phyloP scores from a whole-genome alignment of 306 rosid genomes.

The Aeschynomene evenia region DNA sequence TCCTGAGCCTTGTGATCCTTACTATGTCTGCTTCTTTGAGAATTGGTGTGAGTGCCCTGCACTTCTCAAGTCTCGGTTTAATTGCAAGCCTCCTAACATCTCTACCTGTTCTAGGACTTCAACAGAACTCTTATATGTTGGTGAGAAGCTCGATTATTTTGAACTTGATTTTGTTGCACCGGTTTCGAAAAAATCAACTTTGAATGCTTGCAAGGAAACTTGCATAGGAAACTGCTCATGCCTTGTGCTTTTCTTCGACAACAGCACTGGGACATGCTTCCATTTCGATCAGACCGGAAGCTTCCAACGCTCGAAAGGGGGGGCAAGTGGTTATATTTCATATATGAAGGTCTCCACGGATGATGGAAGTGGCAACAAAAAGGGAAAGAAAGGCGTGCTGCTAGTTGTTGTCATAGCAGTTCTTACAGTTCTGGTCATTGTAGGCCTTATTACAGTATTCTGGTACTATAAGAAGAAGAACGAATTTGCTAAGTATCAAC shows the following conservation, averaged over 20 bases:
- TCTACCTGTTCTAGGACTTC: conserved; percentile 54
- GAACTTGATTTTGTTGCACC: conserved; percentile 63
- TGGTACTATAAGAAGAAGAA: conserved; percentile 37
- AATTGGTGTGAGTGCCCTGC: conserved; percentile 79
- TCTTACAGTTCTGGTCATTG: conserved; percentile 40
- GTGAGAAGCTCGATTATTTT: conserved; percentile 61
- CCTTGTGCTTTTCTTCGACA: conserved; percentile 77
- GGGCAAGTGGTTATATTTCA: conserved; percentile 52
- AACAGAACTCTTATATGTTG: conserved; percentile 56
- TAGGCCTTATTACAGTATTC: conserved; percentile 45
- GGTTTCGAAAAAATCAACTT: conserved; percentile 53
- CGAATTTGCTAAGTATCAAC: conserved; percentile 30
- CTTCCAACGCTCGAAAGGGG: conserved; percentile 50
- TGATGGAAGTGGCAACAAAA: conserved; percentile 29
- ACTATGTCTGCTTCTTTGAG: conserved; percentile 53
- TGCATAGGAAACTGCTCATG: conserved; percentile 76
- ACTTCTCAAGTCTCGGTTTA: conserved; percentile 55
- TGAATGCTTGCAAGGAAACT: conserved; percentile 56
- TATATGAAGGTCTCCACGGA: conserved; percentile 53
- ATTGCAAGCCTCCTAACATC: conserved; percentile 61
- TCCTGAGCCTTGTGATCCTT: conserved; percentile 78
- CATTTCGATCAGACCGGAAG: conserved; percentile 68
- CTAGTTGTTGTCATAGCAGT: conserved; percentile 39
- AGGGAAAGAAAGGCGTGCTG: conserved; percentile 34
- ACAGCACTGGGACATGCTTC: conserved; percentile 64